phyloP scores from a whole-genome alignment of 2,329 filamentous ascomycete genomes.

The Xylariaceae sp. region DNA sequence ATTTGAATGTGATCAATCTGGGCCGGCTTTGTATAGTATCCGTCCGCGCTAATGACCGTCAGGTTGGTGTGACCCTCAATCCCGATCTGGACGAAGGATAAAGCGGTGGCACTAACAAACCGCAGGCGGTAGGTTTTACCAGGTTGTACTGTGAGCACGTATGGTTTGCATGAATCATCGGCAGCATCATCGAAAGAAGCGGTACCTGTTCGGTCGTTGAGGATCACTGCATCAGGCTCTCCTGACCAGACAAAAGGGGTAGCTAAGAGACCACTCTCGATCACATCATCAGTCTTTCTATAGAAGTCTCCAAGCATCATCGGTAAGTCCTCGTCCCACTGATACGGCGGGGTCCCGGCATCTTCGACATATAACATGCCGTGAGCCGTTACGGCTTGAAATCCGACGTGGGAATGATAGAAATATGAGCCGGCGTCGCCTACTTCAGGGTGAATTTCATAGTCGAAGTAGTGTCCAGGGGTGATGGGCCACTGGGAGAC shows the following conservation, averaged over 20 bases:
- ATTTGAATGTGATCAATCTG: constrained; percentile 59
- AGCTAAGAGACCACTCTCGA: constrained; percentile 56
- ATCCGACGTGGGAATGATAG: constrained; percentile 70
- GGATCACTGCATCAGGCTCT: constrained; percentile 60
- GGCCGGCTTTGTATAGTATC: constrained; percentile 57
- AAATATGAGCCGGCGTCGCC: constrained; percentile 69
- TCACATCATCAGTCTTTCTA: constrained; percentile 55
- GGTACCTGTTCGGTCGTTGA: constrained; percentile 61
- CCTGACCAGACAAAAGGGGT: constrained; percentile 63
- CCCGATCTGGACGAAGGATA: constrained; percentile 59
- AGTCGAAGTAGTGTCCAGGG: constrained; percentile 68
- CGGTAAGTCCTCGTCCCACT: constrained; percentile 67
- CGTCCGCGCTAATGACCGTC: constrained; percentile 66
- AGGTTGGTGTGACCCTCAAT: constrained; percentile 63
- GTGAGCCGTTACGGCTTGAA: constrained; percentile 63
- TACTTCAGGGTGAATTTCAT: constrained; percentile 60
- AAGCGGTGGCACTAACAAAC: constrained; percentile 61
- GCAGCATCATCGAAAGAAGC: constrained; percentile 43
- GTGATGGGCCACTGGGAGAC: constrained; percentile 71
- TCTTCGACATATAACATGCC: constrained; percentile 66
- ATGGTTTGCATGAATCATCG: constrained; percentile 49
- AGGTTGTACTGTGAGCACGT: constrained; percentile 63
- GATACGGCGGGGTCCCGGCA: constrained; percentile 53
- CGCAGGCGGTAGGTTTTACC: constrained; percentile 66
- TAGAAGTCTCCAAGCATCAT: constrained; percentile 64